phyloP scores from a whole-genome alignment of 345 rosid genomes.

The Acer yangbiense region DNA sequence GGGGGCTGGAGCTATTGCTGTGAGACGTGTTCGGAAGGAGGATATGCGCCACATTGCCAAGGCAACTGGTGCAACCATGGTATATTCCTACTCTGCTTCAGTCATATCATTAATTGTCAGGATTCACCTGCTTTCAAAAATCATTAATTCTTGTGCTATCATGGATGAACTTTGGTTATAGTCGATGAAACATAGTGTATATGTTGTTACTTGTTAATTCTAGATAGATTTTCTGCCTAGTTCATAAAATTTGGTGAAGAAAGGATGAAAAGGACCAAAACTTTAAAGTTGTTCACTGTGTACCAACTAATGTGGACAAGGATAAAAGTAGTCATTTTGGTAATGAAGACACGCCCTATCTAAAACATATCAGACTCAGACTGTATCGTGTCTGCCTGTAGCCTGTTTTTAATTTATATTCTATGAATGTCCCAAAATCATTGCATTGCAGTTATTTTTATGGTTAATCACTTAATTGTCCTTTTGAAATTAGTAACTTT shows the following conservation, averaged over 20 bases:
- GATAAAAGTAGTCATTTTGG: neutral
- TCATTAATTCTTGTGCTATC: neutral
- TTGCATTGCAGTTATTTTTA: neutral
- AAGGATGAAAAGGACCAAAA: neutral
- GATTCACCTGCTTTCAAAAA: neutral
- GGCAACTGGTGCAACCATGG: conserved; percentile 98
- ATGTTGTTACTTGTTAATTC: neutral
- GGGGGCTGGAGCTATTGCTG: conserved; percentile 97
- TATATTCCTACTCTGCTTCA: conserved; percentile 21
- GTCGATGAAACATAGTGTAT: neutral
- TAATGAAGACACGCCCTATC: neutral
- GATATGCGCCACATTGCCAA: conserved; percentile 98
- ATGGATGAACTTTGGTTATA: neutral
- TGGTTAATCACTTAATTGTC: neutral
- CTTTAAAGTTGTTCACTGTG: neutral
- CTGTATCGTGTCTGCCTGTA: neutral
- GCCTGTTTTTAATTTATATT: neutral
- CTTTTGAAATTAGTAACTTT: neutral
- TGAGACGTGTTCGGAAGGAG: conserved; percentile 92
- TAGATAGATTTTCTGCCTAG: neutral
- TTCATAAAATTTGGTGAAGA: neutral
- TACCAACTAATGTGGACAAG: neutral
- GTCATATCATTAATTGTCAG: conserved; percentile 3
- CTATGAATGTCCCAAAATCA: neutral
- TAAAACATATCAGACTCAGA: neutral